Conservation (phyloP, 2,329 filamentous ascomycete species). For the Trichoderma endophyticum region DNA sequence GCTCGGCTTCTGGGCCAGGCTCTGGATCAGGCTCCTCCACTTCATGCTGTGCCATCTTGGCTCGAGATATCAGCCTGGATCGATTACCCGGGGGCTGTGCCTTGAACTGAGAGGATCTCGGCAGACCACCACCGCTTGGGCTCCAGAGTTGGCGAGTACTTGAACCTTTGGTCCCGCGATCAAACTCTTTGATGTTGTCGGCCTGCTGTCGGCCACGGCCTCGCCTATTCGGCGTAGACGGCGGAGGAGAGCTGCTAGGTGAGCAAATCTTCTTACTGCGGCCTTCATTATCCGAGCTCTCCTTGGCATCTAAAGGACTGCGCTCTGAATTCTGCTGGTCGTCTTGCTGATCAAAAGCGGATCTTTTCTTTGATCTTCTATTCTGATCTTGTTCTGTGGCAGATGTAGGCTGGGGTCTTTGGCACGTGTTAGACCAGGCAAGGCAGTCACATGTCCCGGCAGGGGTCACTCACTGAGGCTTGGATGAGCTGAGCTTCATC, state of each 20-base stretch:
- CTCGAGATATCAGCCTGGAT: not conserved
- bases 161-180: slow-evolving; percentile 26
- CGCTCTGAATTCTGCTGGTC: not conserved
- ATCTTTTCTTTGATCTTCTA: not conserved
- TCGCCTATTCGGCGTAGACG: slow-evolving; percentile 17
- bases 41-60: not conserved
- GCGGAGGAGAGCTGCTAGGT: slow-evolving; percentile 25
- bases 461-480: slow-evolving; percentile 7
- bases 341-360: not conserved
- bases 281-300: slow-evolving; percentile 19
- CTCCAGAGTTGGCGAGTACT: slow-evolving; percentile 30
- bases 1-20: not conserved
- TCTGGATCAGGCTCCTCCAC: not conserved
- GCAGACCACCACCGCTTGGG: slow-evolving; percentile 24
- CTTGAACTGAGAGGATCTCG: slow-evolving; percentile 13
- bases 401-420: not conserved
- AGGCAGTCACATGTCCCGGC: not conserved
- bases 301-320: not conserved
- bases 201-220: slow-evolving; percentile 20
- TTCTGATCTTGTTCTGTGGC: not conserved
- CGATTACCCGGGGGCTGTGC: no score
- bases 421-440: not conserved
- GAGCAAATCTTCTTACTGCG: slow-evolving; percentile 30
- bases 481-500: slow-evolving; percentile 11
- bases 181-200: slow-evolving; percentile 24